Conservation (phyloP, 805 yeast genomes). For the Saturnispora dispora region DNA sequence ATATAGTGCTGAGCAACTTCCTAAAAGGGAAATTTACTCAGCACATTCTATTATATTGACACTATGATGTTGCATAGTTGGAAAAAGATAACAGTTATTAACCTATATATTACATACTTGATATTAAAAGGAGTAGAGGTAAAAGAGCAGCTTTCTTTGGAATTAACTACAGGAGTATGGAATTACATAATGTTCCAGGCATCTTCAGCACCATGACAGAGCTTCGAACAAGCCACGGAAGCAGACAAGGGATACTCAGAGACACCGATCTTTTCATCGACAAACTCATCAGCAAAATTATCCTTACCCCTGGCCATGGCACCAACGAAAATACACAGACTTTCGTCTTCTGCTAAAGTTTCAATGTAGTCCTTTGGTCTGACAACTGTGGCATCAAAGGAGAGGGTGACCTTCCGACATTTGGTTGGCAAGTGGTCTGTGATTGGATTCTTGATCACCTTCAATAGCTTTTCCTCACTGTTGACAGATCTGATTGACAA, state of each 20-base stretch:
- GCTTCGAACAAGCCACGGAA: constrained; percentile 95
- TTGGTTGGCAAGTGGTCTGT: constrained; percentile 95
- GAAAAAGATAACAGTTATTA: too few relatives aligned
- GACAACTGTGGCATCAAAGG: constrained; percentile 83
- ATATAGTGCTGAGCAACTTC: neutral
- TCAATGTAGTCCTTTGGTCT: constrained; percentile 82
- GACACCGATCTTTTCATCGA: constrained; percentile 92
- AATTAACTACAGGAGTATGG: neutral
- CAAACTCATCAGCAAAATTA: constrained; percentile 93
- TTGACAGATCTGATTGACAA: constrained; percentile 89
- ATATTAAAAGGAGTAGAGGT: neutral
- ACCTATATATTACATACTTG: neutral
- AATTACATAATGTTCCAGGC: constrained; percentile 76
- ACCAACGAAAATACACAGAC: constrained; percentile 96
- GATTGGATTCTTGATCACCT: constrained; percentile 93
- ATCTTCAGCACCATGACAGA: constrained; percentile 98
- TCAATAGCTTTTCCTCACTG: constrained; percentile 87
- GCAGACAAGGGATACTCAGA: constrained; percentile 95
- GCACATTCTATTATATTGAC: neutral
- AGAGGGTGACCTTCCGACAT: constrained; percentile 86
- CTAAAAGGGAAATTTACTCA: neutral
- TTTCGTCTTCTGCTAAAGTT: constrained; percentile 77
- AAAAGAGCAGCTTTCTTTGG: neutral
- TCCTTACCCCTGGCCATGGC: constrained; percentile 99
- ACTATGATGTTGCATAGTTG: too few relatives aligned